Evolutionary conservation across 2,329 filamentous ascomycete genomes (phyloP).

Genomic region (Monosporascus sp.): DNA sequence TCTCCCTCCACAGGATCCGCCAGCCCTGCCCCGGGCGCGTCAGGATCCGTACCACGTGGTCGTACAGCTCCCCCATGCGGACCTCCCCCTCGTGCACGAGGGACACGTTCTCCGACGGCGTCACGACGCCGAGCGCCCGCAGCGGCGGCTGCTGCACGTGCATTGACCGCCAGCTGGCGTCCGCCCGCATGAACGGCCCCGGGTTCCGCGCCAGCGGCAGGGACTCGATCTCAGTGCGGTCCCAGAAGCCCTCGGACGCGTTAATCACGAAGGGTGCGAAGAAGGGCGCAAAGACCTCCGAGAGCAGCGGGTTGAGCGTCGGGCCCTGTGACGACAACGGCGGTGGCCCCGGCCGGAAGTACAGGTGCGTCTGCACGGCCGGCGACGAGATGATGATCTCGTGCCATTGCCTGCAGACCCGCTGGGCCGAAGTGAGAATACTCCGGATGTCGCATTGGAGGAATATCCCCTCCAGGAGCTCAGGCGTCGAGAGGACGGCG

Average conservation of each 20-base stretch:
- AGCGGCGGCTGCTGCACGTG: slow-evolving; percentile 4
- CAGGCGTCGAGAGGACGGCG: slow-evolving; percentile 2
- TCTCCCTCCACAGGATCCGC: slow-evolving; percentile 1
- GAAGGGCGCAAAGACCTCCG: slow-evolving; percentile 1
- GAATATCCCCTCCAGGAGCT: slow-evolving; percentile 3
- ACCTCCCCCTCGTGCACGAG: background rate
- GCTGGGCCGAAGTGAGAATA: slow-evolving; percentile 1
- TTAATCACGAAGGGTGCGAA: background rate
- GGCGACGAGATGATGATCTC: background rate
- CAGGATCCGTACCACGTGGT: slow-evolving; percentile 1
- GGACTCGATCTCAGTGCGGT: background rate
- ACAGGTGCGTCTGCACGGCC: slow-evolving; percentile 2
- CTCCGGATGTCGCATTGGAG: slow-evolving; percentile 4
- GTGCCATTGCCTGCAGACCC: slow-evolving; percentile 4
- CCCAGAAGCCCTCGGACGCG: background rate
- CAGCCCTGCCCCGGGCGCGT: background rate
- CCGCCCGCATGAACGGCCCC: background rate
- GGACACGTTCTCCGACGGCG: background rate
- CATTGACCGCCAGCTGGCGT: slow-evolving; percentile 5
- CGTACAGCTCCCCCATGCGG: slow-evolving; percentile 4
- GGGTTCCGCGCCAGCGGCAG: slow-evolving; percentile 1
- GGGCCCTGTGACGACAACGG: background rate
- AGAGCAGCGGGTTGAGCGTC: slow-evolving; percentile 3
- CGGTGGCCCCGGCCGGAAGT: background rate
- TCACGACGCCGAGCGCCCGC: slow-evolving; percentile 1